Evolutionary conservation across 192 early-diverging fungal species (phyloP).

Genomic region (Rhizophagus prolifer): DNA sequence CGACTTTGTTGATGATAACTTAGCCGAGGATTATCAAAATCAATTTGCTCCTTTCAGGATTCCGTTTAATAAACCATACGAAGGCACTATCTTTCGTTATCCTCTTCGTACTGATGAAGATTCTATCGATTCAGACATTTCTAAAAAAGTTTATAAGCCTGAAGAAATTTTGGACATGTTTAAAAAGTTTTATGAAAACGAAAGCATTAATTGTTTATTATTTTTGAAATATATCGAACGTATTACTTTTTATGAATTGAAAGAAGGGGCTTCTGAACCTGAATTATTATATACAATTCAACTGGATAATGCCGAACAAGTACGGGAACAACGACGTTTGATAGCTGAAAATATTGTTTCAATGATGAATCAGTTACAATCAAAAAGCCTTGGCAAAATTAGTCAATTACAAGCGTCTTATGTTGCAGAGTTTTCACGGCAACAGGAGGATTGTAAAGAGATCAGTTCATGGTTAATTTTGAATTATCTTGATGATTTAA

Average conservation of each 20-base stretch:
- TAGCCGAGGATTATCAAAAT: constrained; percentile 5
- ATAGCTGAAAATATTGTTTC: constrained; percentile 4
- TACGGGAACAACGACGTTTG: constrained; percentile 18
- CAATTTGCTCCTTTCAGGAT: constrained; percentile 35
- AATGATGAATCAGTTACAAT: constrained; percentile 12
- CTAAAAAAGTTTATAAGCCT: constrained; percentile 27
- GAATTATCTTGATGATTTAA: constrained; percentile 30
- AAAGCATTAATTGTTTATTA: constrained; percentile 34
- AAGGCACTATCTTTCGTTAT: constrained; percentile 42
- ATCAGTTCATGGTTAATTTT: constrained; percentile 29
- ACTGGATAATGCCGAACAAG: constrained; percentile 30
- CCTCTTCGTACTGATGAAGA: constrained; percentile 35
- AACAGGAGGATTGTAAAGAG: background rate
- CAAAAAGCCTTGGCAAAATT: background rate
- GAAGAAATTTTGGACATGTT: constrained; percentile 36
- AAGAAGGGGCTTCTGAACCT: background rate
- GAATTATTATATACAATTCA: constrained; percentile 31
- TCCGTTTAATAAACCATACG: constrained; percentile 24
- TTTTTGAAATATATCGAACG: constrained; percentile 38
- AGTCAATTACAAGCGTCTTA: constrained; percentile 1
- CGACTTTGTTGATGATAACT: constrained; percentile 24
- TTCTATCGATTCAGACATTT: constrained; percentile 31
- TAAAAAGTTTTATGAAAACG: constrained; percentile 25
- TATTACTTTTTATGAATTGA: constrained; percentile 37
- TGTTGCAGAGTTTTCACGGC: background rate